phyloP scores from a whole-genome alignment of 345 rosid genomes.

The Rhizophora mangle region DNA sequence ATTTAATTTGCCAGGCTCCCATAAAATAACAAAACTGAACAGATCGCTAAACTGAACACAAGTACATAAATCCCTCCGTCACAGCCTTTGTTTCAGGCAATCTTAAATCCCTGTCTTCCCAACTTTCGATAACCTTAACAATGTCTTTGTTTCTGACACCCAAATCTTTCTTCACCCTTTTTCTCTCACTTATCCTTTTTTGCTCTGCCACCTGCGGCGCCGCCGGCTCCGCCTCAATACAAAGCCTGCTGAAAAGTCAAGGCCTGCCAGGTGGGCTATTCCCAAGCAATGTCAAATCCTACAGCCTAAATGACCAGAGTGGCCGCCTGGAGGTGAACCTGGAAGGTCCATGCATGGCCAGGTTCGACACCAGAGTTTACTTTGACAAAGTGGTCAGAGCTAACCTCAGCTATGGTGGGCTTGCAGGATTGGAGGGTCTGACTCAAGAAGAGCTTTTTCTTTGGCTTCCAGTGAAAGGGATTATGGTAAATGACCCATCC shows the following conservation, averaged over 20 bases:
- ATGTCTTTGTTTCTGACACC: conserved; percentile 35
- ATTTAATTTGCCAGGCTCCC: too few species aligned
- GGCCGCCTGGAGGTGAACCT: conserved; percentile 64
- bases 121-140: neutral
- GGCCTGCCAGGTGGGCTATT: conserved; percentile 86
- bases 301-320: conserved; percentile 41
- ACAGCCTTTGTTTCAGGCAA: neutral
- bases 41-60: too few species aligned
- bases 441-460: conserved; percentile 79
- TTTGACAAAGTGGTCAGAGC: conserved; percentile 70
- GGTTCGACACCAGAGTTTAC: conserved; percentile 63
- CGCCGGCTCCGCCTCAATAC: conserved; percentile 39
- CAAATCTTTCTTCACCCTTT: conserved; percentile 19
- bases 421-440: conserved; percentile 70
- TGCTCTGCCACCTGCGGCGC: conserved; percentile 13
- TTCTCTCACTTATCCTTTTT: conserved; percentile 22
- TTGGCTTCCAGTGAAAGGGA: conserved; percentile 83
- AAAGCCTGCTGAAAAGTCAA: conserved; percentile 57
- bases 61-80: too few species aligned
- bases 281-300: conserved; percentile 61
- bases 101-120: neutral
- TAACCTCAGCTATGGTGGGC: conserved; percentile 81
- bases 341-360: conserved; percentile 67
- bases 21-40: too few species aligned
- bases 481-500: conserved; percentile 65